Conservation (phyloP, 306 rosid species). For the Echinosophora koreensis region DNA sequence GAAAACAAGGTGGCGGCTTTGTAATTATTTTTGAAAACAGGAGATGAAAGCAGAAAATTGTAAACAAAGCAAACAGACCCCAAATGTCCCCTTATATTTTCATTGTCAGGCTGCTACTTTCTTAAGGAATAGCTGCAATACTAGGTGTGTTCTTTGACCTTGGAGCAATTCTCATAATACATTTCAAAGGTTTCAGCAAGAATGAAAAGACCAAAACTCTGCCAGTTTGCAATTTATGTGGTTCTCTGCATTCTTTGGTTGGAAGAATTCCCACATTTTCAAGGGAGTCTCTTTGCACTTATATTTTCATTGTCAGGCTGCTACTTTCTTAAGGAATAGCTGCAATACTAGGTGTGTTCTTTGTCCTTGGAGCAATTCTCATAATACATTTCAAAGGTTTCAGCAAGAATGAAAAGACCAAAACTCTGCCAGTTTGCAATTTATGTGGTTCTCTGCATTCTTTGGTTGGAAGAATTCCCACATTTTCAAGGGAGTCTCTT, state of each 20-base stretch:
- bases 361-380: constrained; percentile 14
- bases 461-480: constrained; percentile 14
- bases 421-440: not conserved
- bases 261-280: constrained; percentile 28
- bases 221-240: not conserved
- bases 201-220: constrained; percentile 5
- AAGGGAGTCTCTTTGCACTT: not conserved
- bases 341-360: not conserved
- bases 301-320: constrained; percentile 2
- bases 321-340: not conserved
- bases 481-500: constrained; percentile 12
- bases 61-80: too few relatives aligned
- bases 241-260: constrained; percentile 12
- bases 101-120: not conserved
- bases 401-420: constrained; percentile 4
- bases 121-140: constrained; percentile 2
- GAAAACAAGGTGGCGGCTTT: too few relatives aligned
- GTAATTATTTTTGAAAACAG: too few relatives aligned
- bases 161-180: not conserved
- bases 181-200: constrained; percentile 4
- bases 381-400: not conserved
- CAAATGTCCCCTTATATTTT: not conserved
- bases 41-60: too few relatives aligned
- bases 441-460: constrained; percentile 10
- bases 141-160: constrained; percentile 2